A percentile compares a stretch with the other conserved stretches of the same genome.
Conservation (phyloP, 305 asterid species). For the Fraxinus dipetala region DNA sequence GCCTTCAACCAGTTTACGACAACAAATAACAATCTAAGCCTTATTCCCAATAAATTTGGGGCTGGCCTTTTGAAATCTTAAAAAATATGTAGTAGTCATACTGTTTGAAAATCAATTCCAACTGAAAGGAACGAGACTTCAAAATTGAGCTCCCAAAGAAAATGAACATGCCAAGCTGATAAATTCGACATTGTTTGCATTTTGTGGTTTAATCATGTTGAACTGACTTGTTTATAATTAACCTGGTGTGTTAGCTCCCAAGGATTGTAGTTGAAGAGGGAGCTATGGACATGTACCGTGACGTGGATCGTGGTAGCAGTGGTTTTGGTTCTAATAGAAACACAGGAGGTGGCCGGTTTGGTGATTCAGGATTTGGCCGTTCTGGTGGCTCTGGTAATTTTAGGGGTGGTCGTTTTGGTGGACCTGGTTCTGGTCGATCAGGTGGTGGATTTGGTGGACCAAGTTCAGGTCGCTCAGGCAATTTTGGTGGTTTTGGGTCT, state of each 20-base stretch:
- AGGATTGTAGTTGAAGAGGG: conserved; percentile 60
- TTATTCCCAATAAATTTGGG: neutral
- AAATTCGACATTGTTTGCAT: conserved; percentile 1
- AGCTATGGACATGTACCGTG: conserved; percentile 47
- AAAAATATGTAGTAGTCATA: neutral
- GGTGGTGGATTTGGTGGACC: conserved; percentile 48
- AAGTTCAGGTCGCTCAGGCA: conserved; percentile 42
- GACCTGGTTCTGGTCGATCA: conserved; percentile 21
- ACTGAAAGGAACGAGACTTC: neutral
- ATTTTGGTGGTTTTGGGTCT: conserved; percentile 51
- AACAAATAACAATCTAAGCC: neutral
- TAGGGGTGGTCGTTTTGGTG: conserved; percentile 17
- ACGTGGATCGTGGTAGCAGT: conserved; percentile 43
- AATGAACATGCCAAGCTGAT: neutral
- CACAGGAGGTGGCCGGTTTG: conserved; percentile 50
- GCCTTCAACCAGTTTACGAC: neutral
- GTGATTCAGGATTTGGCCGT: conserved; percentile 47
- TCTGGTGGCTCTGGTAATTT: conserved; percentile 38
- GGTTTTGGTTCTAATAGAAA: conserved; percentile 48
- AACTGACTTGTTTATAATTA: conserved; percentile 18
- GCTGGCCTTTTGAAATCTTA: neutral
- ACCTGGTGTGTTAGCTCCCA: conserved; percentile 55
- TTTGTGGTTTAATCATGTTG: conserved; percentile 4
- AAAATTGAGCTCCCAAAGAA: neutral
- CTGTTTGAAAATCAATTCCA: neutral